These are phyloP conservation scores for Trichoderma gracile DNA, from an alignment of 2,329 filamentous ascomycete species.

Conservation along the genomic window DNA sequence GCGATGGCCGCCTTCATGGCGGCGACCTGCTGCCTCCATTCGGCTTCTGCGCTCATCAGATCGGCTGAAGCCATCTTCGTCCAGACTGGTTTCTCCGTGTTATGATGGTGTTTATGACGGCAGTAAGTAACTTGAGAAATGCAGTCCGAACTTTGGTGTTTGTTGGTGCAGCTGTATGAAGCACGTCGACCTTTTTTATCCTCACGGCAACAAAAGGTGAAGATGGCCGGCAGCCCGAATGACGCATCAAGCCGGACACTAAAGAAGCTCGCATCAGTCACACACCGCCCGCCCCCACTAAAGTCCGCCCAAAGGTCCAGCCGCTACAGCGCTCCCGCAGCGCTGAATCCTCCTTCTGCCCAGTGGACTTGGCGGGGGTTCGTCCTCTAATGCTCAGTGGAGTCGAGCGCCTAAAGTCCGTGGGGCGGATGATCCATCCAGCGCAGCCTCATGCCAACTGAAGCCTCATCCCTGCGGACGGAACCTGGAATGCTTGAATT, in stretches of 20 bases:
- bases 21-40: conserved; percentile 84
- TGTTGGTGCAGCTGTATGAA: background rate
- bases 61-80: conserved; percentile 39
- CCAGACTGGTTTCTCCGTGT: background rate
- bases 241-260: conserved; percentile 3
- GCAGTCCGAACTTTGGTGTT: background rate
- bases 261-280: conserved; percentile 20
- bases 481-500: background rate
- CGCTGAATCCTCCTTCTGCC: conserved; percentile 1
- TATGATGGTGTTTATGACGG: background rate
- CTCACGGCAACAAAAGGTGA: background rate
- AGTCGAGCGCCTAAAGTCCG: conserved; percentile 17
- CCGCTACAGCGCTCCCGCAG: background rate
- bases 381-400: no score
- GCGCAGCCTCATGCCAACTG: no score
- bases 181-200: background rate
- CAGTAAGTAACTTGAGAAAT: background rate
- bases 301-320: conserved; percentile 5
- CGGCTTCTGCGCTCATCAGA: conserved; percentile 48
- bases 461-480: conserved; percentile 11
- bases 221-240: background rate
- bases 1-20: conserved; percentile 86
- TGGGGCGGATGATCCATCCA: conserved; percentile 7
- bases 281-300: conserved; percentile 15
- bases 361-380: conserved; percentile 7